Evolutionary conservation across 371 early-diverging fungal species (phyloP), one percentile per base, ranked within the genome.

Genomic region (Batkoa obscura): DNA sequence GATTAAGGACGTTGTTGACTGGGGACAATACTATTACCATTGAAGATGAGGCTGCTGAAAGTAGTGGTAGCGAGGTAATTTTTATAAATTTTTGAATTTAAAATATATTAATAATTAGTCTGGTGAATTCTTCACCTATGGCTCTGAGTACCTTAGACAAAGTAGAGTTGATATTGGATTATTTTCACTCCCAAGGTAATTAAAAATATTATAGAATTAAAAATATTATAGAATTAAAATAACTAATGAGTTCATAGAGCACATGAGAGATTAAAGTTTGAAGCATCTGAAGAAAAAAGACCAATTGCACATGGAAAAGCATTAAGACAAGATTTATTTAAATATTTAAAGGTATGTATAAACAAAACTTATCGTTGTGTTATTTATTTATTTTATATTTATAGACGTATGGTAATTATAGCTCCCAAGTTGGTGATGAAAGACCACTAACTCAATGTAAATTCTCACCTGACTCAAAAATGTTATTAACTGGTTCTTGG

Each of bases 381-480:
- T 10, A 23, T 35, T 15, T 12, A 43, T 37, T 49, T 56, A 15
- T 41, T 57, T 56, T 33, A 17, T 3, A 36, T n/a, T 34, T 65
- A 3, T 63, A 83, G 77, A 66, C 68, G 9, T 88, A 82, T 59
- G 70, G 78, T 30, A 82, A 80, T 43, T 76, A 77, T 59, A 74
- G 81, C 17, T 88, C 92, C 13, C 92, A 94, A 62, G 75, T 90
- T 43, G 91, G 86, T 8, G 94, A 94, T 61, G 84, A 84, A n/a
- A 78, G 94, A 42, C 91, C 94, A 5, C 67, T 90, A 9, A 70
- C 88, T 23, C 83, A 78, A 61, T 79, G 80, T 56, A 58, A 72
- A 0, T 91, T 95, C 61, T 73, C 90, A 10, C 92, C 90, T 4
- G 79, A 93, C 62, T 80, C 84, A 1, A 66, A 76, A 12, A 56